These are phyloP conservation scores for Protea cynaroides DNA, from an alignment of 164 flowering plant species.

Conservation along the genomic window DNA sequence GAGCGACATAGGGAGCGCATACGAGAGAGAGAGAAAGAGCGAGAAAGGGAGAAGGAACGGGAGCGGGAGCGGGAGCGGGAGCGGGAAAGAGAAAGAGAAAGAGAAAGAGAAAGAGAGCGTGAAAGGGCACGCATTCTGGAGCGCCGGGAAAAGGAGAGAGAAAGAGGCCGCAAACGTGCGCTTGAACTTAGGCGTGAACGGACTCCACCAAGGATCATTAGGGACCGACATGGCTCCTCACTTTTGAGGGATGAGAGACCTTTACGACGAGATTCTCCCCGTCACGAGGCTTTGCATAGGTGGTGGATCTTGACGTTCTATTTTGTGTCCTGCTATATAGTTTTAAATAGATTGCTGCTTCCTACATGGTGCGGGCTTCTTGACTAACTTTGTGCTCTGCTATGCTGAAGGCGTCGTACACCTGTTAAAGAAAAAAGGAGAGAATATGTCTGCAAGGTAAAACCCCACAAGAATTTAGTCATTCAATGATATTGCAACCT, in stretches of 20 bases:
- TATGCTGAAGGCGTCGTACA: constrained; percentile 94
- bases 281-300: constrained; percentile 75
- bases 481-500: constrained; percentile 22
- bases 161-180: constrained; percentile 57
- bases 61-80: constrained; percentile 44
- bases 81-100: constrained; percentile 48
- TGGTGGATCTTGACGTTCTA: constrained; percentile 73
- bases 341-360: constrained; percentile 54
- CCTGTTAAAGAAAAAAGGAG: constrained; percentile 93
- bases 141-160: constrained; percentile 46
- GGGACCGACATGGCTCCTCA: constrained; percentile 62
- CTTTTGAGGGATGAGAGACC: constrained; percentile 47
- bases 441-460: constrained; percentile 99
- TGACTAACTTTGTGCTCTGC: constrained; percentile 83
- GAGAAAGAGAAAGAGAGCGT: constrained; percentile 37
- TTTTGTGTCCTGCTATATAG: constrained; percentile 42
- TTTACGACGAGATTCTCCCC: constrained; percentile 59
- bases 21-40: constrained; percentile 64
- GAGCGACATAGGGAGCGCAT: constrained; percentile 72
- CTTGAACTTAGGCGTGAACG: constrained; percentile 63
- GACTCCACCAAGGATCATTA: constrained; percentile 62
- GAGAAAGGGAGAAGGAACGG: constrained; percentile 51
- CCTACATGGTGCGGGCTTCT: constrained; percentile 36
- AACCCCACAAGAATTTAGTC: constrained; percentile 33
- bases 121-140: constrained; percentile 25